A percentile compares a stretch with the other conserved stretches of the same genome.
Conservation (phyloP, 345 rosid species). For the rapeseed (Brassica napus) region Da-Ae NC_063437.1:19657001-19657500, state of each 20-base stretch:
- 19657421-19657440: background rate
- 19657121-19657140: conserved; percentile 26
- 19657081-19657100: background rate
- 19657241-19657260: background rate
- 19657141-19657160: conserved; percentile 21
- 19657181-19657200: conserved; percentile 21
- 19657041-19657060: background rate
- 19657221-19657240: conserved; percentile 21
- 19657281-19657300: background rate
- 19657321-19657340: background rate
- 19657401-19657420: background rate
- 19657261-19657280: background rate
- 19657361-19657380: background rate
- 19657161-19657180: conserved; percentile 22
- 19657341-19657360: background rate
- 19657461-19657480: background rate
- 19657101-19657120: background rate
- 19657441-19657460: background rate
- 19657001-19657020: background rate
- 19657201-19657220: conserved; percentile 20
- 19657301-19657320: background rate
- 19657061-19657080: background rate
- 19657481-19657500: background rate
- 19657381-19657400: background rate
- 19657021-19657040: background rate